Conservation (phyloP, 345 rosid genomes). For the Brassica napus region DNA sequence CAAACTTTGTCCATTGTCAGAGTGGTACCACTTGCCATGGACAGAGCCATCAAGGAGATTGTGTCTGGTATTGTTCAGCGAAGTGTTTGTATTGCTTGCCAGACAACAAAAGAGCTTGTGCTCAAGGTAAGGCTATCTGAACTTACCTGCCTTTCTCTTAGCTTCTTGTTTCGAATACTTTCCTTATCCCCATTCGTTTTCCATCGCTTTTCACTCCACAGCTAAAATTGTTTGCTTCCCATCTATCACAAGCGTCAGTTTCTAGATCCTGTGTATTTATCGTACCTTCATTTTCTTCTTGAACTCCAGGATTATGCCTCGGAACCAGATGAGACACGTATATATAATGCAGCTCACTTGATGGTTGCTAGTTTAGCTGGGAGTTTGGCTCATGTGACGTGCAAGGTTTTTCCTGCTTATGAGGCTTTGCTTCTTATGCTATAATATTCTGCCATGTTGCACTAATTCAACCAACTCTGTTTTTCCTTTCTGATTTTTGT, state of each 20-base stretch:
- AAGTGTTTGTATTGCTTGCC: slow-evolving; percentile 96
- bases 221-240: not conserved
- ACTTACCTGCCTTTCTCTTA: not conserved
- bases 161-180: not conserved
- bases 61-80: slow-evolving; percentile 92
- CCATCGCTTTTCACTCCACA: not conserved
- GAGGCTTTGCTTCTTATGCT: slow-evolving; percentile 18
- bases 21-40: slow-evolving; percentile 89
- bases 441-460: slow-evolving; percentile 1
- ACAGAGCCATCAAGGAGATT: slow-evolving; percentile 91
- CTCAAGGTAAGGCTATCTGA: slow-evolving; percentile 63
- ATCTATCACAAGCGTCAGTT: not conserved
- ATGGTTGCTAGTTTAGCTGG: slow-evolving; percentile 99
- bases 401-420: slow-evolving; percentile 68
- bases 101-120: slow-evolving; percentile 97
- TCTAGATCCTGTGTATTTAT: not conserved
- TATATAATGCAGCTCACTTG: slow-evolving; percentile 90
- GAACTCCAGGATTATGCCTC: slow-evolving; percentile 73
- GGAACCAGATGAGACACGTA: slow-evolving; percentile 90
- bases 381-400: slow-evolving; percentile 97
- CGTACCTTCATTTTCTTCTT: not conserved
- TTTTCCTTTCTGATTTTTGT: not conserved
- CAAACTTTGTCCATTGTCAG: slow-evolving; percentile 41
- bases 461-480: not conserved
- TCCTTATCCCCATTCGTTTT: not conserved